These are phyloP conservation scores for Tinospora cordifolia DNA, from an alignment of 164 flowering plant species.

Conservation along the genomic window DNA sequence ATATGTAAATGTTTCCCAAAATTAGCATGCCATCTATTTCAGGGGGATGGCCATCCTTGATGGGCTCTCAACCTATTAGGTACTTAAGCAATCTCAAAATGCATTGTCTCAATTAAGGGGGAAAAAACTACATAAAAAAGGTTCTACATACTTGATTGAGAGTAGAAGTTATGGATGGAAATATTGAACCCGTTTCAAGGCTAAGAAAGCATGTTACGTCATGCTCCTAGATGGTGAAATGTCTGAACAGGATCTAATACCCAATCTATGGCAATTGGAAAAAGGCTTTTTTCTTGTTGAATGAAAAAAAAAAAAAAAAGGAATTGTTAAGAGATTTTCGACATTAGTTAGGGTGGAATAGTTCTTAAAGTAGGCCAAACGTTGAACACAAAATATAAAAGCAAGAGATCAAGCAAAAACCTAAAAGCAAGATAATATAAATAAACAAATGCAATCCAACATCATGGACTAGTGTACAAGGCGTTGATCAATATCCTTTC, in stretches of 20 bases:
- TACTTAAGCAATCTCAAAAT: background rate
- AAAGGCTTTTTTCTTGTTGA: background rate
- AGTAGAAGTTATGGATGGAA: background rate
- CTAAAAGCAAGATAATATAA: too few relatives aligned
- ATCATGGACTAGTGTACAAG: too few relatives aligned
- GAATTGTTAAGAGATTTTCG: background rate
- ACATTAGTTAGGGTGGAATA: background rate
- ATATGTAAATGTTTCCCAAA: background rate
- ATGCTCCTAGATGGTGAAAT: background rate
- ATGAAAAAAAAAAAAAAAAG: too few relatives aligned
- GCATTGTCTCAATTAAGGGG: background rate
- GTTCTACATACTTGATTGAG: background rate
- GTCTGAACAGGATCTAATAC: background rate
- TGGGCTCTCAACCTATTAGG: background rate
- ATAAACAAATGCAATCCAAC: too few relatives aligned
- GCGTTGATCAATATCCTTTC: too few relatives aligned
- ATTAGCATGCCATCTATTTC: background rate
- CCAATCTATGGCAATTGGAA: background rate
- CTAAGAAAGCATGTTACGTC: background rate
- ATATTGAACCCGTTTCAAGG: background rate
- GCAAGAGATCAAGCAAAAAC: too few relatives aligned
- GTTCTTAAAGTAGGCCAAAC: background rate
- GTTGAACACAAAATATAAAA: too few relatives aligned
- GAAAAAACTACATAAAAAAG: background rate
- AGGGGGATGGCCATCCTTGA: background rate